phyloP scores from a whole-genome alignment of 495 filamentous ascomycete species.

The Penicillium pancosmium region DNA sequence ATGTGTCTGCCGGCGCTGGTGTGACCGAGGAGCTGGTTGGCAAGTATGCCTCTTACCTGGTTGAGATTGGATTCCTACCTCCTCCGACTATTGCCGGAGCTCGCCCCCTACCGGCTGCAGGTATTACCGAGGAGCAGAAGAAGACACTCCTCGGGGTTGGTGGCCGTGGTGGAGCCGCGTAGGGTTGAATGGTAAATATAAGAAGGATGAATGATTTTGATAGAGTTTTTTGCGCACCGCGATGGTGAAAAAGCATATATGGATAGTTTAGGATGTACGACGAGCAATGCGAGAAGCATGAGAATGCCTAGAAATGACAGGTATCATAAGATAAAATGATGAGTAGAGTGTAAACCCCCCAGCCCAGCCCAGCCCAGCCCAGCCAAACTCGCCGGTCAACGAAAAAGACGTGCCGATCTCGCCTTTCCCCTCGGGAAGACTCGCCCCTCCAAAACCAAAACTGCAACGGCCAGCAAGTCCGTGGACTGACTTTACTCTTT shows the following conservation, averaged over 20 bases:
- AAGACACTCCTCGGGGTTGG: conserved; percentile 51
- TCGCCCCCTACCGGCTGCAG: conserved; percentile 47
- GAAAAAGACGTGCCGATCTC: conserved; percentile 13
- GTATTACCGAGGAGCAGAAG: conserved; percentile 54
- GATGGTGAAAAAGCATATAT: conserved; percentile 10
- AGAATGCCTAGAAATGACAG: background rate
- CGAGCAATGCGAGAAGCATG: background rate
- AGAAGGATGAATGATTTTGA: conserved; percentile 1
- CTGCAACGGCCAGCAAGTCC: background rate
- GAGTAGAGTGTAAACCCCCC: background rate
- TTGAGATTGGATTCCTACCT: conserved; percentile 70
- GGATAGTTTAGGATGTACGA: background rate
- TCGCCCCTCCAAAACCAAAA: conserved; percentile 3
- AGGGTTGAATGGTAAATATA: conserved; percentile 4
- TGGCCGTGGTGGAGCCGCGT: conserved; percentile 48
- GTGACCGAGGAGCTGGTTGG: conserved; percentile 72
- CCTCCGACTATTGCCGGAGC: conserved; percentile 52
- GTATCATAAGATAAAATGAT: too few species aligned
- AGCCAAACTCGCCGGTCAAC: background rate
- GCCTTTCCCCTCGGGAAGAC: conserved; percentile 12
- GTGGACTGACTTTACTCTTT: too few species aligned
- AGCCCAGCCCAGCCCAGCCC: background rate
- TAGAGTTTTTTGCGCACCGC: conserved; percentile 8
- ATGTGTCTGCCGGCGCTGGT: conserved; percentile 62
- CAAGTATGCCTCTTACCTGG: conserved; percentile 72